Conservation (phyloP, 805 yeast species). For the Metschnikowia vanudenii region DNA sequence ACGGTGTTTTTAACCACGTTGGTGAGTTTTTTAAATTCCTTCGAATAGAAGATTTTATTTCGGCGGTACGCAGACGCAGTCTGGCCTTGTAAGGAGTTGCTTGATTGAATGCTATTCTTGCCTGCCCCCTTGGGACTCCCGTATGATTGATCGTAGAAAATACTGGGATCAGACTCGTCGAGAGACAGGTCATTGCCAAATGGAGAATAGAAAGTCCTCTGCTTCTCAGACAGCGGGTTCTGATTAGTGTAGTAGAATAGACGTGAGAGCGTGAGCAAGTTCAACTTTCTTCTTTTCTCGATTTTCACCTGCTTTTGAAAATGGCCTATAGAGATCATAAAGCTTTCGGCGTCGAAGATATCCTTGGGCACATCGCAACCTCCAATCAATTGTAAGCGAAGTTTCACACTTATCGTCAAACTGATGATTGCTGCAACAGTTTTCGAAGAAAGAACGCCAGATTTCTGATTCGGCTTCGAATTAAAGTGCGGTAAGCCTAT, state of each 20-base stretch:
- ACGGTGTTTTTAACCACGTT: slow-evolving; percentile 72
- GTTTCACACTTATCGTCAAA: slow-evolving; percentile 64
- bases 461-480: slow-evolving; percentile 43
- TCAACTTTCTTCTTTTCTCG: slow-evolving; percentile 52
- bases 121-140: not conserved
- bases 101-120: not conserved
- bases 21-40: slow-evolving; percentile 50
- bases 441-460: slow-evolving; percentile 58
- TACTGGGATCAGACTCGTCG: slow-evolving; percentile 11
- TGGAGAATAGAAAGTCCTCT: slow-evolving; percentile 8
- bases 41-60: slow-evolving; percentile 36
- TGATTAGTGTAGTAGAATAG: slow-evolving; percentile 37
- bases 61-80: slow-evolving; percentile 23
- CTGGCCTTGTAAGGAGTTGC: slow-evolving; percentile 7
- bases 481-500: slow-evolving; percentile 56
- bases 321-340: slow-evolving; percentile 63
- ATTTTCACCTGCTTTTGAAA: slow-evolving; percentile 73
- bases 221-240: slow-evolving; percentile 27
- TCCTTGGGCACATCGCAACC: slow-evolving; percentile 68
- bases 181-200: slow-evolving; percentile 14
- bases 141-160: slow-evolving; percentile 3
- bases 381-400: slow-evolving; percentile 47
- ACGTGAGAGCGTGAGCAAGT: slow-evolving; percentile 49
- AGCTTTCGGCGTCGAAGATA: slow-evolving; percentile 72
- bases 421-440: slow-evolving; percentile 82